phyloP scores from a whole-genome alignment of 1,139 yeast genomes.

The Trichomonascaceae sp. region DNA sequence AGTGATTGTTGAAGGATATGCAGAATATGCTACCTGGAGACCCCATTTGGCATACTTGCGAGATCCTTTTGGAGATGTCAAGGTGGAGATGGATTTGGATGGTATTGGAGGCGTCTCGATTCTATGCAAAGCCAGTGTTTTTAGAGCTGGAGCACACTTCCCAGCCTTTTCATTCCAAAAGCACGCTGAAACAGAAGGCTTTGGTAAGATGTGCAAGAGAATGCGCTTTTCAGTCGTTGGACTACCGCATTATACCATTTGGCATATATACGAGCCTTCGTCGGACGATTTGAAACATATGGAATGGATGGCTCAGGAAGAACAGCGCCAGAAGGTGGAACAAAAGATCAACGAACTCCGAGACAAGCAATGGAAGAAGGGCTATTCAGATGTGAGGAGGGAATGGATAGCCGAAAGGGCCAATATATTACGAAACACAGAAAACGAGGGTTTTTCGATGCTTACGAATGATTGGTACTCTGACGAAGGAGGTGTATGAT shows the following conservation, averaged over 20 bases:
- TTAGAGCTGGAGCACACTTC: conserved; percentile 76
- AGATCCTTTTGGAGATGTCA: conserved; percentile 81
- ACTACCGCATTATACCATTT: conserved; percentile 80
- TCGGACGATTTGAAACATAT: conserved; percentile 82
- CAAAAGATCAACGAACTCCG: conserved; percentile 61
- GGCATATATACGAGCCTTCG: conserved; percentile 91
- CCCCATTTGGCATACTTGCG: conserved; percentile 84
- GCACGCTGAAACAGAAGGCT: conserved; percentile 92
- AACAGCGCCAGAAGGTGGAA: conserved; percentile 64
- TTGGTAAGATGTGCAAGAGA: conserved; percentile 74
- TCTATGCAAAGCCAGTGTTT: conserved; percentile 71
- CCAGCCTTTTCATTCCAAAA: conserved; percentile 87
- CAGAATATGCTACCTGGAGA: conserved; percentile 89
- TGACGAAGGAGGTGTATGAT: conserved; percentile 7
- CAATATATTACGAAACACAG: conserved; percentile 67
- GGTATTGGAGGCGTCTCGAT: conserved; percentile 92
- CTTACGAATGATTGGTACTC: conserved; percentile 22
- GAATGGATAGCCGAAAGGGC: conserved; percentile 65
- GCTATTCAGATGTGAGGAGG: conserved; percentile 64
- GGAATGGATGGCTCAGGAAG: conserved; percentile 97
- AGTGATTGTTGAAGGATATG: conserved; percentile 87
- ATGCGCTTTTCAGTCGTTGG: conserved; percentile 83
- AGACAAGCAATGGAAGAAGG: conserved; percentile 69
- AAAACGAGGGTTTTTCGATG: conserved; percentile 32
- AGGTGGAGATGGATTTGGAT: conserved; percentile 80